Conservation (phyloP, 306 rosid genomes). For the Rosa rugosa region DNA sequence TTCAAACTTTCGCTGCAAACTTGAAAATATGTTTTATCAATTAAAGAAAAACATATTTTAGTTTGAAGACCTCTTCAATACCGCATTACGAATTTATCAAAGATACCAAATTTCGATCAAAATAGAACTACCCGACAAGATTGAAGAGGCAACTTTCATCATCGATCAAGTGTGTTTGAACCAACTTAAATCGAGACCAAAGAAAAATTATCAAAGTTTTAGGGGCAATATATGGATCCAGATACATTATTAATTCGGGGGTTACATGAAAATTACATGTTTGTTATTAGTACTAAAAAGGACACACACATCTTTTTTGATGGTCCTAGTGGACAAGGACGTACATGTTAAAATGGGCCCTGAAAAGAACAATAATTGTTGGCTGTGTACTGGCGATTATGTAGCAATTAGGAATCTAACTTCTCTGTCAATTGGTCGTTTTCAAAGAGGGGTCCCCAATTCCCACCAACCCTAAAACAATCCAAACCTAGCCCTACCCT, state of each 20-base stretch:
- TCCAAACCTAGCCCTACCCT: constrained; percentile 44
- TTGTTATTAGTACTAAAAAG: not conserved
- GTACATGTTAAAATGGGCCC: constrained; percentile 29
- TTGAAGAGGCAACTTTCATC: no score
- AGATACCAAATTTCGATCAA: no score
- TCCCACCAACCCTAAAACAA: constrained; percentile 24
- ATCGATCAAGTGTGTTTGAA: not conserved
- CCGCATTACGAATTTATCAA: no score
- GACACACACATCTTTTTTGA: not conserved
- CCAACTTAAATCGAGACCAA: no score
- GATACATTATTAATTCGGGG: not conserved
- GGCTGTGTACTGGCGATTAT: constrained; percentile 27
- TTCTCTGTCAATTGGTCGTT: constrained; percentile 30
- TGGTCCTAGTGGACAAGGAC: constrained; percentile 25
- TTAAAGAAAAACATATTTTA: no score
- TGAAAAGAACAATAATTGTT: constrained; percentile 34
- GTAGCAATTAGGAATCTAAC: constrained; percentile 33
- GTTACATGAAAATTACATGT: not conserved
- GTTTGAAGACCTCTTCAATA: no score
- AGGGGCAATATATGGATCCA: not conserved
- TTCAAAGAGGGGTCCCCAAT: constrained; percentile 43
- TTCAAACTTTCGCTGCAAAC: no score
- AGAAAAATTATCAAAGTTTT: no score
- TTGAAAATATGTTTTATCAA: no score
- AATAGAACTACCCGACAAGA: no score